Evolutionary conservation across 495 filamentous ascomycete genomes (phyloP), one percentile per base, ranked within the genome.

Genomic region (Bryoglossum gracile): DNA sequence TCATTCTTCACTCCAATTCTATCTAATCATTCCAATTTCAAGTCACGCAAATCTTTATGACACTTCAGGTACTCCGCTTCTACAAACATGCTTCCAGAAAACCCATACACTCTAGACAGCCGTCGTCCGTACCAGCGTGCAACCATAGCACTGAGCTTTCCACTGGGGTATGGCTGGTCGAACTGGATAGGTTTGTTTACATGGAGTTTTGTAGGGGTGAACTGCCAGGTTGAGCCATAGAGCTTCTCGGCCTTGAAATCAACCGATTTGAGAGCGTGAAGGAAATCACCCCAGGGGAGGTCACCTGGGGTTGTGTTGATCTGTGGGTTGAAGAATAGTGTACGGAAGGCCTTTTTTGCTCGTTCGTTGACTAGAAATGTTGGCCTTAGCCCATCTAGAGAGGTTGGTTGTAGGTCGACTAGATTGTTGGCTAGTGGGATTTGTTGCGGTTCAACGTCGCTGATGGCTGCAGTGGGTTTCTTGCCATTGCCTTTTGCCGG

Each of bases 211-310:
- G 33, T 36, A 10, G 33, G 33, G 13, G 33, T 50, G 48, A 78
- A 77, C 18, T 73, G 65, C 75, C 75, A 78, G 4, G 72, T 67
- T 4, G 66, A 72, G 1, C 76, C 75, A 46, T 76, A 70, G 0
- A 78, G 64, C 51, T 78, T 77, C 61, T 71, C 46, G 0, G 64
- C 55, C 1, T 45, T 17, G 38, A 78, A 74, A 9, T 73, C 74
- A 0, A 62, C 65, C 1, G 62, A 62, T 1, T 37, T 36, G 72
- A 80, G 71, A 0, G 75, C 74, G 41, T 70, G 63, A 25, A 80
- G 52, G 48, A 78, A 74, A 48, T 76, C 74, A 30, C 32, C 57
- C 74, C 73, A 79, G 0, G 69, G 33, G 3, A 78, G 28, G 42
- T 78, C 74, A 6, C 69, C 71, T 0, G 67, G 62, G 2, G 53